Evolutionary conservation across 2,329 filamentous ascomycete genomes (phyloP), one percentile per base, ranked within the genome.

Genomic region (Septoria petroselini): DNA sequence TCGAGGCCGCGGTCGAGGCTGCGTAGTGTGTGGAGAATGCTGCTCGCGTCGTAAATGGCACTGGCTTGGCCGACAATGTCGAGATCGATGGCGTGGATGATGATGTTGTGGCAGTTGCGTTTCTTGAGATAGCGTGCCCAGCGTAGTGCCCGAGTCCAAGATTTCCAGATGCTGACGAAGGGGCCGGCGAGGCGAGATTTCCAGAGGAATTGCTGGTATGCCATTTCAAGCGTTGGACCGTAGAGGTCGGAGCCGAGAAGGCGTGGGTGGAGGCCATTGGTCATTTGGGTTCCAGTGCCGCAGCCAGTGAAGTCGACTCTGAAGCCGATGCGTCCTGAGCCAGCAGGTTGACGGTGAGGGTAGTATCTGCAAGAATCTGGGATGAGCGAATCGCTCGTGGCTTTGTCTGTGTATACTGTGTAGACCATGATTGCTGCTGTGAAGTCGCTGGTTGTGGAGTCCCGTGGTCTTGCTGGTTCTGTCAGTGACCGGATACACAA

Each of bases 201-300:
- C 43, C 43, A 47, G 34, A 47, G 43, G 11, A 47, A 34, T 19
- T 47, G 43, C n/a, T 47, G 43, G 39, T 47, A 35, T 12, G 43
- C 43, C 18, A 47, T 19, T 8, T 35, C 35, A 1, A 47, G 18
- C 7, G 43, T 39, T n/a, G 43, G 35, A 4, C 1, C 30, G 25
- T n/a, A 15, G 7, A n/a, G 18, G 9, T 37, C 30, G 3, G 27
- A 12, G 14, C 33, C 35, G 15, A 30, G 25, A 1, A 47, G 17
- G 5, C 43, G 23, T 18, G 43, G 43, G 7, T 34, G 39, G 7
- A 47, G 27, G 17, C 43, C 43, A 21, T 47, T 47, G n/a, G 34
- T 47, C 17, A 31, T 29, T 17, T 40, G 17, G 17, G 15, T 38
- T 3, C 34, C 34, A 7, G 34, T 38, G 12, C 34, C 34, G 21